Evolutionary conservation across 2,329 filamentous ascomycete species (phyloP).

Genomic region (Colletotrichum sp.): DNA sequence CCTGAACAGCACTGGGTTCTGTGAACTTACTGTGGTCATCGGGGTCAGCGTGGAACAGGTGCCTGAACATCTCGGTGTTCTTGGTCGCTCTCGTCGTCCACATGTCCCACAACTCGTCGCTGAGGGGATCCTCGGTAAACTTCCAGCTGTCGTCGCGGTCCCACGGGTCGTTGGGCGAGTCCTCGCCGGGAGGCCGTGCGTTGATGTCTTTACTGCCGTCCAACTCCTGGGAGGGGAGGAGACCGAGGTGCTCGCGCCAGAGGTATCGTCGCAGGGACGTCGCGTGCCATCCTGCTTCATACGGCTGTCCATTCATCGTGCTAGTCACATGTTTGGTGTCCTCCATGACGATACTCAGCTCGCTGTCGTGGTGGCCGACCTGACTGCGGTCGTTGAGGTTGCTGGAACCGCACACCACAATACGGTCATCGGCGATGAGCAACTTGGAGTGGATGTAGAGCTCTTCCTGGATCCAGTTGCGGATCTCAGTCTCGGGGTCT

Average conservation of each 20-base stretch:
- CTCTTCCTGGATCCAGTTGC: constrained; percentile 94
- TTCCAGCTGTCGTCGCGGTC: constrained; percentile 66
- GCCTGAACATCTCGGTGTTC: constrained; percentile 79
- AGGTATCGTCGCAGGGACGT: constrained; percentile 81
- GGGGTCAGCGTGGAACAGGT: constrained; percentile 86
- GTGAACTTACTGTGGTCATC: constrained; percentile 74
- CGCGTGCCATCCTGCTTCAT: constrained; percentile 81
- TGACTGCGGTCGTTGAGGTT: constrained; percentile 94
- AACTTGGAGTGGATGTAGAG: constrained; percentile 95
- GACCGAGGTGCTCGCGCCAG: constrained; percentile 89
- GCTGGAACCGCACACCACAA: constrained; percentile 84
- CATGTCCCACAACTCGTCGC: constrained; percentile 68
- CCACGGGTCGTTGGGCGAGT: constrained; percentile 68
- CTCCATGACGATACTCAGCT: constrained; percentile 88
- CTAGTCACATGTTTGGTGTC: constrained; percentile 75
- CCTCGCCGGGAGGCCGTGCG: constrained; percentile 72
- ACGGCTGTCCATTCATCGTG: constrained; percentile 80
- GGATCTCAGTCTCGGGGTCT: constrained; percentile 75
- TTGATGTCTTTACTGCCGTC: constrained; percentile 73
- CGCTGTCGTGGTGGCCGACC: constrained; percentile 87
- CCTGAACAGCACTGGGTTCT: background rate
- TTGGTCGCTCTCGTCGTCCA: constrained; percentile 73
- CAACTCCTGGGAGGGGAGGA: constrained; percentile 75
- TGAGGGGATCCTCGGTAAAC: constrained; percentile 74
- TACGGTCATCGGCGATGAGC: constrained; percentile 84